Conservation (phyloP, 441 rosid species). For the Flueggea neowawraea region DNA sequence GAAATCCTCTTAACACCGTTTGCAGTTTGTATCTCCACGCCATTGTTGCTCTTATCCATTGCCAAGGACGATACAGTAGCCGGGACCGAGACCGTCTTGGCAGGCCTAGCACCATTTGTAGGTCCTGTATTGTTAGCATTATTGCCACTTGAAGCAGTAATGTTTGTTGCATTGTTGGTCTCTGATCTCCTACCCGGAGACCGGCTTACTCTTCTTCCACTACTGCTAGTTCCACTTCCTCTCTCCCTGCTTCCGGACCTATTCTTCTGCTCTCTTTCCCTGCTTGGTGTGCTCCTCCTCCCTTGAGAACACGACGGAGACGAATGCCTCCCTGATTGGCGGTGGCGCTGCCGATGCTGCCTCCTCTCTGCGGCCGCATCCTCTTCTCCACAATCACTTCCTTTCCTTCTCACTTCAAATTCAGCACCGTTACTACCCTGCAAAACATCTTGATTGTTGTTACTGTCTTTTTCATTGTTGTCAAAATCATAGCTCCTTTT, state of each 20-base stretch:
- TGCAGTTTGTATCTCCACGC: constrained; percentile 16
- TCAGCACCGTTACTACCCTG: constrained; percentile 18
- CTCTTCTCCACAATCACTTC: constrained; percentile 24
- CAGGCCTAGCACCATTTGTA: constrained; percentile 29
- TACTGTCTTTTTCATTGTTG: constrained; percentile 20
- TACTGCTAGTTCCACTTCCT: constrained; percentile 20
- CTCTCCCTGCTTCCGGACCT: constrained; percentile 70
- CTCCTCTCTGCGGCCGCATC: constrained; percentile 18
- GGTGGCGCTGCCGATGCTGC: constrained; percentile 41
- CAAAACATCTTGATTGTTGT: constrained; percentile 14
- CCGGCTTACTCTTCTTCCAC: constrained; percentile 66
- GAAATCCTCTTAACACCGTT: constrained; percentile 39
- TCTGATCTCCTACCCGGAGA: constrained; percentile 79
- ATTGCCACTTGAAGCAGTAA: constrained; percentile 14
- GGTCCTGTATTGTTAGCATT: constrained; percentile 7
- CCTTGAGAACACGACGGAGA: constrained; percentile 45
- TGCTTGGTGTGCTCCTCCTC: constrained; percentile 85
- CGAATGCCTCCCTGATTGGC: constrained; percentile 37
- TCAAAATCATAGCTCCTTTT: constrained; percentile 90
- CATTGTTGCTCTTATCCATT: constrained; percentile 39
- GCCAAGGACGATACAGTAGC: constrained; percentile 55
- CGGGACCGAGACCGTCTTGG: constrained; percentile 77
- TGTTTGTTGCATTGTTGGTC: constrained; percentile 14
- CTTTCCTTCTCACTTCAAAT: constrained; percentile 8
- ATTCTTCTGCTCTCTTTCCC: constrained; percentile 69